Evolutionary conservation across 768 basidiomycete genomes (phyloP), one percentile per base, ranked within the genome.

Genomic region (Lentinus brumalis): DNA sequence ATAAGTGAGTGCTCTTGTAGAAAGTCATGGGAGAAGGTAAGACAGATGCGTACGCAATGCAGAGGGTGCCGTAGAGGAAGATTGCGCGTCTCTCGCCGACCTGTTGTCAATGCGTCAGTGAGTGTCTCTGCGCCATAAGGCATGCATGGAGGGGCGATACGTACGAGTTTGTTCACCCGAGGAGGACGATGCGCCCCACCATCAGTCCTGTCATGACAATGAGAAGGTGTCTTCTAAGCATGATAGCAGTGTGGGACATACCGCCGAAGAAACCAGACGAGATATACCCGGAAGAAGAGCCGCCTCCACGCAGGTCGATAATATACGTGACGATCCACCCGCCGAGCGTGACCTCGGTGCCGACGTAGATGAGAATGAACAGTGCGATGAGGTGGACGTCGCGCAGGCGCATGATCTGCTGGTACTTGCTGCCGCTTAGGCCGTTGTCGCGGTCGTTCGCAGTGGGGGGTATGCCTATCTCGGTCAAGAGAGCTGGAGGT

Each of bases 281-380:
- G 53, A 83, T 76, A 63, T 83, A 84, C 2, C 84, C 83, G 8
- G 84, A 71, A 1, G 73, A 70, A 1, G 75, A 68, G 2, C 83
- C 82, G 11, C 82, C 83, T 5, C 76, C 75, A 16, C 82, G 75
- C 32, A 77, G 71, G 7, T 76, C 66, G 29, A 80, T 76, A 41
- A 84, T 73, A 63, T 78, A 86, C 10, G 83, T 83, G 7, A 84
- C 83, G 40, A 80, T 83, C 83, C 84, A 86, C 0, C 82, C 83
- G 57, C 76, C 69, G 16, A 75, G 61, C 6, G 75, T 74, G 18
- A 76, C 72, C 56, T 76, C 74, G 0, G 70, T 58, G n/a, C 80
- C 80, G 41, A 81, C 80, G 55, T 82, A 82, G 32, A 79, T 71
- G 21, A 80, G 64, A 21, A 73, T 71, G 64, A 80, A 82, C 18